Evolutionary conservation across 2,329 filamentous ascomycete species (phyloP).

Genomic region (Lachnellula cervina): DNA sequence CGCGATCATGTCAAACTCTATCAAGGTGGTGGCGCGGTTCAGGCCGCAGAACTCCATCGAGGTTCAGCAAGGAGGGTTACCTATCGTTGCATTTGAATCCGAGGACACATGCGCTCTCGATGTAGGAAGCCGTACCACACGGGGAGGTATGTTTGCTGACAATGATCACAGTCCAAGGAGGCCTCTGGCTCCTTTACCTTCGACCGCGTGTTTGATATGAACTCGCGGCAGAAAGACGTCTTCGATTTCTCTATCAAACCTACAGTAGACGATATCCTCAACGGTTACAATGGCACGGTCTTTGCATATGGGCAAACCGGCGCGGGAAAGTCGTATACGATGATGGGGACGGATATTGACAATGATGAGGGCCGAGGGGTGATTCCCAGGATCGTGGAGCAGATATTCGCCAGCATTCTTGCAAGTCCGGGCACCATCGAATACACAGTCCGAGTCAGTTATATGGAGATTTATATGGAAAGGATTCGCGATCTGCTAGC

Average conservation of each 20-base stretch:
- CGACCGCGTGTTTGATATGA: slow-evolving; percentile 95
- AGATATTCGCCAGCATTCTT: slow-evolving; percentile 95
- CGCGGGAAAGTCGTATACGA: slow-evolving; percentile 97
- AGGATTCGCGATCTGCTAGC: slow-evolving; percentile 88
- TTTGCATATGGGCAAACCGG: slow-evolving; percentile 98
- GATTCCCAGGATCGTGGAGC: slow-evolving; percentile 93
- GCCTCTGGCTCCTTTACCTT: slow-evolving; percentile 87
- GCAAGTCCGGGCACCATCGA: slow-evolving; percentile 89
- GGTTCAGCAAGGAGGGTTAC: slow-evolving; percentile 81
- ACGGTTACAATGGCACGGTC: slow-evolving; percentile 98
- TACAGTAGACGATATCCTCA: slow-evolving; percentile 96
- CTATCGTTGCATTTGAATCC: slow-evolving; percentile 83
- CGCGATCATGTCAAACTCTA: slow-evolving; percentile 46
- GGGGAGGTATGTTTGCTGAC: slow-evolving; percentile 24
- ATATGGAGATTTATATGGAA: slow-evolving; percentile 99
- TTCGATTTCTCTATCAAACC: slow-evolving; percentile 97
- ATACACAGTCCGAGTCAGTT: slow-evolving; percentile 97
- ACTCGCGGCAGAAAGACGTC: slow-evolving; percentile 83
- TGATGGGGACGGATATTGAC: slow-evolving; percentile 96
- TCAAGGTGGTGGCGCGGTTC: slow-evolving; percentile 95
- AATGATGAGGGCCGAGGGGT: slow-evolving; percentile 85
- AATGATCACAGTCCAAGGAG: slow-evolving; percentile 64
- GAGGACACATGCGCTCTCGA: slow-evolving; percentile 84
- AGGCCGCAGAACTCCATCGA: slow-evolving; percentile 95
- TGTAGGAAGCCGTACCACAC: slow-evolving; percentile 47